A percentile compares a stretch with the other conserved stretches of the same genome.
Evolutionary conservation across 805 yeast genomes (phyloP).

Genomic region (Teunomyces gatunensis): DNA sequence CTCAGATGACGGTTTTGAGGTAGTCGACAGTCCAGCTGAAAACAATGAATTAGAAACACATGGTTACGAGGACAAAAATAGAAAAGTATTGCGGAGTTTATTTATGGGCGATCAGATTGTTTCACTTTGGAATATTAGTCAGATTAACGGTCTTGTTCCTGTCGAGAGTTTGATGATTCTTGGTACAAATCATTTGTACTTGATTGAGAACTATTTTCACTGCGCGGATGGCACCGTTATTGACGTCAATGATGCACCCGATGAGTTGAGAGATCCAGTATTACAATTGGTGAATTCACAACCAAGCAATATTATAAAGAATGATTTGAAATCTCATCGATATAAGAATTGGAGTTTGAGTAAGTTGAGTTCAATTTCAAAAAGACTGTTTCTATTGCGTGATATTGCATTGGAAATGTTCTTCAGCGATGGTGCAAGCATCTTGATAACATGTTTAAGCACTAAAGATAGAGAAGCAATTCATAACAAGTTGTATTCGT

Average conservation of each 20-base stretch:
- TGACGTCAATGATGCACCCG: slow-evolving; percentile 65
- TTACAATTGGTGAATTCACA: slow-evolving; percentile 60
- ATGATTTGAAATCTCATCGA: slow-evolving; percentile 37
- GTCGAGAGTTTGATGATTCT: slow-evolving; percentile 71
- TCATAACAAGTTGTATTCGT: slow-evolving; percentile 46
- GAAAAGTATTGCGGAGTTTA: slow-evolving; percentile 69
- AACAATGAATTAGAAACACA: slow-evolving; percentile 6
- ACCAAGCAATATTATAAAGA: slow-evolving; percentile 24
- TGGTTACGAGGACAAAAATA: slow-evolving; percentile 61
- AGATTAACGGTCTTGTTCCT: slow-evolving; percentile 73
- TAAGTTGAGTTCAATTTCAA: slow-evolving; percentile 62
- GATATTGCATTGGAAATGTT: slow-evolving; percentile 81
- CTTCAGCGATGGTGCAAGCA: slow-evolving; percentile 69
- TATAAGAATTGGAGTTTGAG: slow-evolving; percentile 60
- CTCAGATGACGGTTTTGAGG: slow-evolving; percentile 39
- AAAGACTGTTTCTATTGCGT: slow-evolving; percentile 70
- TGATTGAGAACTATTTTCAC: slow-evolving; percentile 68
- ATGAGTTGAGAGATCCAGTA: slow-evolving; percentile 61
- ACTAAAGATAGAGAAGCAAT: slow-evolving; percentile 55
- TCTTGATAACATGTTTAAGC: slow-evolving; percentile 62
- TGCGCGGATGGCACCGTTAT: slow-evolving; percentile 51
- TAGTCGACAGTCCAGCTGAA: slow-evolving; percentile 39
- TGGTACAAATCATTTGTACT: slow-evolving; percentile 63
- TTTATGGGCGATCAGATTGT: slow-evolving; percentile 67
- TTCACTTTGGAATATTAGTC: slow-evolving; percentile 73